Conservation (phyloP, 768 basidiomycete genomes). For the Pleurotus salmoneostramineus region DNA sequence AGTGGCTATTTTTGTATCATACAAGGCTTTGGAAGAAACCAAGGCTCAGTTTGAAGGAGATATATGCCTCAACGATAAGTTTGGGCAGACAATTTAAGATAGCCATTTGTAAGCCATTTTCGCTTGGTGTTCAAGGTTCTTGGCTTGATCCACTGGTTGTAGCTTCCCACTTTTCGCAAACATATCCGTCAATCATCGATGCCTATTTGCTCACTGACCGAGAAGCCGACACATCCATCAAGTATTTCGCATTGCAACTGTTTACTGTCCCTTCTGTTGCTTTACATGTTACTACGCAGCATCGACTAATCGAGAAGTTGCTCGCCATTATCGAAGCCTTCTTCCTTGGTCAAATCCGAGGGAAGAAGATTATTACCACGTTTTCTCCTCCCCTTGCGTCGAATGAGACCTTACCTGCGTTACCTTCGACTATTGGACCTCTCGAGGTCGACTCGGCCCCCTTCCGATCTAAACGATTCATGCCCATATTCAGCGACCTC, state of each 20-base stretch:
- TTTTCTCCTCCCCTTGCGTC: slow-evolving; percentile 21
- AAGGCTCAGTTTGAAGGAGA: slow-evolving; percentile 74
- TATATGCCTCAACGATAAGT: slow-evolving; percentile 72
- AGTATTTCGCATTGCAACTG: slow-evolving; percentile 88
- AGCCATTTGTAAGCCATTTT: slow-evolving; percentile 59
- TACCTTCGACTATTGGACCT: slow-evolving; percentile 13
- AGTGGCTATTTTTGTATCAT: slow-evolving; percentile 79
- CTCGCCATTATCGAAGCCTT: slow-evolving; percentile 85
- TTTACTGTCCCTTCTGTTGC: slow-evolving; percentile 91
- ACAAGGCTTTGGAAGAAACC: slow-evolving; percentile 84
- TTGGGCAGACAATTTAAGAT: slow-evolving; percentile 73
- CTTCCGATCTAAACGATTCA: slow-evolving; percentile 94
- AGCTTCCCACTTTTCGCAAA: slow-evolving; percentile 82
- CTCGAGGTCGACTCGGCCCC: slow-evolving; percentile 83
- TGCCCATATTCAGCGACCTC: slow-evolving; percentile 91
- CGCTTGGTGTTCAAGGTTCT: neutral
- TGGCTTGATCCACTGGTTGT: neutral
- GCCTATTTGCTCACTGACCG: slow-evolving; percentile 90
- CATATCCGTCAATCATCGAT: slow-evolving; percentile 86
- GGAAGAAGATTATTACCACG: slow-evolving; percentile 57
- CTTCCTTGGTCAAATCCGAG: slow-evolving; percentile 86
- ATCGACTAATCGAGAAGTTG: slow-evolving; percentile 71
- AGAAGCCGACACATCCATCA: slow-evolving; percentile 93
- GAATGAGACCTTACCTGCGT: slow-evolving; percentile 6
- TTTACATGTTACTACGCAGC: slow-evolving; percentile 68